Conservation (phyloP, 2,329 filamentous ascomycete species). For the Ambrosiella cleistominuta region DNA sequence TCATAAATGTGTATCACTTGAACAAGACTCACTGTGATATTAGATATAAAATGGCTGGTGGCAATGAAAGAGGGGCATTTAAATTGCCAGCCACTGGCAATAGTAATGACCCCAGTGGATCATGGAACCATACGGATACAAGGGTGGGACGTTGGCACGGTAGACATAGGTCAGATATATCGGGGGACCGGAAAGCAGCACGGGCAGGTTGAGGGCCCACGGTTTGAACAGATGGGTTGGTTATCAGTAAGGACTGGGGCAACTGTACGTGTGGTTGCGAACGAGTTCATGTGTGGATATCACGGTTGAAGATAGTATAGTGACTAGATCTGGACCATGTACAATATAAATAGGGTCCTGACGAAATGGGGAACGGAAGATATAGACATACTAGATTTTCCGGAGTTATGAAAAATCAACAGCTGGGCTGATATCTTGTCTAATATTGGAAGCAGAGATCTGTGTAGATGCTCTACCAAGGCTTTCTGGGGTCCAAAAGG, state of each 20-base stretch:
- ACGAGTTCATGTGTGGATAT: background rate
- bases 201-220: background rate
- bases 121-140: too few relatives aligned
- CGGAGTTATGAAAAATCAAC: background rate
- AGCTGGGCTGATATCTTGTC: background rate
- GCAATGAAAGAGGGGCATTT: background rate
- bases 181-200: background rate
- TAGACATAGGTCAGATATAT: background rate
- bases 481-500: background rate
- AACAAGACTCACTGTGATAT: too few relatives aligned
- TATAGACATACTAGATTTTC: background rate
- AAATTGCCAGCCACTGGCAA: background rate
- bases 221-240: background rate
- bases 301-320: background rate
- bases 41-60: too few relatives aligned
- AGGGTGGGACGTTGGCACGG: background rate
- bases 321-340: background rate
- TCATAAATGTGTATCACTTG: too few relatives aligned
- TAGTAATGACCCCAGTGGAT: too few relatives aligned
- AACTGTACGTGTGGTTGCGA: background rate
- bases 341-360: background rate
- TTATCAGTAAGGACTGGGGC: background rate
- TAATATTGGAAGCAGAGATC: background rate
- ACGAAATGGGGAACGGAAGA: background rate
- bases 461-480: background rate